Evolutionary conservation across 768 basidiomycete genomes (phyloP), one percentile per base, ranked within the genome.

Genomic region (Grammothele lineata): DNA sequence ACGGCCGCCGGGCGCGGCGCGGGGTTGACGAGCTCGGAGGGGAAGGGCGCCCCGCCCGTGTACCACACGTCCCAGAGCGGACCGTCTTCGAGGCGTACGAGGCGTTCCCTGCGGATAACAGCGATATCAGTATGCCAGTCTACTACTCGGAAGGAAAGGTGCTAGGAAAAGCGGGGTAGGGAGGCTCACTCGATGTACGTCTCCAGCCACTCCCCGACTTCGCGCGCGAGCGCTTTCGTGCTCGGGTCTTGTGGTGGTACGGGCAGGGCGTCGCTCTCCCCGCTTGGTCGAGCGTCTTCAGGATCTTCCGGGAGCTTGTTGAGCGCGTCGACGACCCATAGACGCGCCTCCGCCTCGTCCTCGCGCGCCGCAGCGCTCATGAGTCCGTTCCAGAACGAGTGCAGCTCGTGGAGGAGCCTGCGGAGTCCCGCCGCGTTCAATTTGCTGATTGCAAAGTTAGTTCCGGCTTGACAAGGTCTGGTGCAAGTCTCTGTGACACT

Each of bases 31-130:
- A 87, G 58, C 84, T 89, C 84, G 10, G 75, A 73, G 3, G 86
- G 82, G 51, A 86, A 85, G 1, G 81, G 76, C 3, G 77, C 70
- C 5, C 65, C 59, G 4, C 85, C 83, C 0, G 81, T 87, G 47
- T 81, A 87, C 85, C 85, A 90, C 8, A 87, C 63, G 45, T 84
- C 80, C 79, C 83, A 88, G 23, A 90, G 63, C 12, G 66, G 62
- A 2, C 63, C 49, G 5, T 74, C 71, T 45, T 85, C 83, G 0
- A 80, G 67, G 3, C 75, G 69, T 12, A 66, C 51, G 9, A 78
- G 51, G 12, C 69, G 62, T 6, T 62, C 61, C 41, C 82, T 85
- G 53, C 9, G 40, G 14, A n/a, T 9, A 32, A 15, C 30, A 32
- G 30, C 30, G 30, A 32, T 32, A 15, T 32, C 8, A 32, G 30